Percentiles rank a stretch among this genome's conserved stretches.
These are phyloP conservation scores for Diaporthe ilicicola DNA, from an alignment of 2,329 filamentous ascomycete species.

Conservation along the genomic window DNA sequence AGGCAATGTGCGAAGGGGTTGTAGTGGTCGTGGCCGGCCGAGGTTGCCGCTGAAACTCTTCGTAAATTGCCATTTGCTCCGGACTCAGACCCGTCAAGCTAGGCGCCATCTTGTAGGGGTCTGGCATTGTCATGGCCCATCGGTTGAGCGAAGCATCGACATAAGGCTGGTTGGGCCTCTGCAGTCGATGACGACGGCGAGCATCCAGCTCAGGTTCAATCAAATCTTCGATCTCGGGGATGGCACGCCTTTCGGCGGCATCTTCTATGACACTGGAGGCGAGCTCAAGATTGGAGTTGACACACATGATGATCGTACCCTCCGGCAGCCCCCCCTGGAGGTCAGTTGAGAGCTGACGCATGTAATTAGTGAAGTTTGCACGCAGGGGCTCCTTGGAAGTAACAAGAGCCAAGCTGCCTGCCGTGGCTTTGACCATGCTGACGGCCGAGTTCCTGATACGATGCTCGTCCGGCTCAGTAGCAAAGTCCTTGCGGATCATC, in stretches of 20 bases:
- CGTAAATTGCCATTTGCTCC: slow-evolving; percentile 95
- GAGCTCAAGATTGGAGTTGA: slow-evolving; percentile 95
- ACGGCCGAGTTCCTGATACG: slow-evolving; percentile 86
- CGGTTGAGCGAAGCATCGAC: slow-evolving; percentile 83
- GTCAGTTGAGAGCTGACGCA: slow-evolving; percentile 74
- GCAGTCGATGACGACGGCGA: slow-evolving; percentile 77
- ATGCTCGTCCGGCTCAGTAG: slow-evolving; percentile 89
- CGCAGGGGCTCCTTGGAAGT: slow-evolving; percentile 97
- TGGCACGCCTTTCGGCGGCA: slow-evolving; percentile 90
- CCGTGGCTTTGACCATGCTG: slow-evolving; percentile 93
- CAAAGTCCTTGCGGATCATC: slow-evolving; percentile 95
- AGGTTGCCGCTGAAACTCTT: slow-evolving; percentile 91
- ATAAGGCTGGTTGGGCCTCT: slow-evolving; percentile 84
- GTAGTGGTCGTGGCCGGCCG: slow-evolving; percentile 67
- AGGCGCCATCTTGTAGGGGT: slow-evolving; percentile 88
- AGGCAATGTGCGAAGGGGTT: slow-evolving; percentile 63
- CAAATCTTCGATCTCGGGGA: slow-evolving; percentile 94
- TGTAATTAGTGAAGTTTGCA: slow-evolving; percentile 97
- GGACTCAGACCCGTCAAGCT: slow-evolving; percentile 77
- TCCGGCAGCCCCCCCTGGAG: slow-evolving; percentile 88
- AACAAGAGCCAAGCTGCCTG: slow-evolving; percentile 93
- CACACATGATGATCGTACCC: slow-evolving; percentile 96
- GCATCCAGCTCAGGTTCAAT: slow-evolving; percentile 82
- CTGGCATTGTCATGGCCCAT: slow-evolving; percentile 93
- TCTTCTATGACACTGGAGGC: slow-evolving; percentile 95